These are phyloP conservation scores for Talaromyces amestolkiae DNA, from an alignment of 2,329 filamentous ascomycete species.

Conservation along the genomic window DNA sequence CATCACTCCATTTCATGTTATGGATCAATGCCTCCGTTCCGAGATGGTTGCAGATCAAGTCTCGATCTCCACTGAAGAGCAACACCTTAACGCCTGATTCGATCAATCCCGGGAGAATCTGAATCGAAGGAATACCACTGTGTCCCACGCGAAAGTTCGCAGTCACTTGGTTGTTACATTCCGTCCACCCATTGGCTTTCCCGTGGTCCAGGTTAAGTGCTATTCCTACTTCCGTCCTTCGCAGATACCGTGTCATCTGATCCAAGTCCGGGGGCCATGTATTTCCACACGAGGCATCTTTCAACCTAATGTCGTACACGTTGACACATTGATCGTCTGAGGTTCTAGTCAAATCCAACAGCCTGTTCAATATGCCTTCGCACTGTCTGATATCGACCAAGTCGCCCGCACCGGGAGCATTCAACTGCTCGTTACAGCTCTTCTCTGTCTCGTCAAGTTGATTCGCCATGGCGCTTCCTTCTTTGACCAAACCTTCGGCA, in stretches of 20 bases:
- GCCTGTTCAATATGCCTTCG: conserved; percentile 70
- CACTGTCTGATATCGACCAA: conserved; percentile 69
- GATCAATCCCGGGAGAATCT: conserved; percentile 74
- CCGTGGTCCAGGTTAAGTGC: conserved; percentile 80
- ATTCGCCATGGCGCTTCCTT: conserved; percentile 62
- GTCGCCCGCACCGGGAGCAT: conserved; percentile 57
- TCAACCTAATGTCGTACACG: conserved; percentile 92
- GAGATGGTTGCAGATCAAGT: conserved; percentile 95
- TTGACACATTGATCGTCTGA: conserved; percentile 68
- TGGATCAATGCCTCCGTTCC: conserved; percentile 89
- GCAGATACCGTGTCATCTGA: conserved; percentile 77
- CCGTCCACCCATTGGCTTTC: conserved; percentile 84
- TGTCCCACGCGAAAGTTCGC: conserved; percentile 66
- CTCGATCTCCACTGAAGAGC: conserved; percentile 89
- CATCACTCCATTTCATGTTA: conserved; percentile 88
- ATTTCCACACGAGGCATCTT: conserved; percentile 84
- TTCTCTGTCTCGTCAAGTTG: conserved; percentile 67
- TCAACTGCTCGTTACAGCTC: conserved; percentile 63
- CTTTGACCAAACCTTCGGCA: conserved; percentile 68
- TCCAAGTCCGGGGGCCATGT: conserved; percentile 91
- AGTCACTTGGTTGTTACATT: conserved; percentile 80
- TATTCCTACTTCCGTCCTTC: conserved; percentile 70
- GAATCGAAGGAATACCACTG: conserved; percentile 66
- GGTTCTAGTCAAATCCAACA: conserved; percentile 65
- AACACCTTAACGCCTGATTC: conserved; percentile 70